Conservation (phyloP, 345 rosid species). For the Abelmoschus esculentus region DNA sequence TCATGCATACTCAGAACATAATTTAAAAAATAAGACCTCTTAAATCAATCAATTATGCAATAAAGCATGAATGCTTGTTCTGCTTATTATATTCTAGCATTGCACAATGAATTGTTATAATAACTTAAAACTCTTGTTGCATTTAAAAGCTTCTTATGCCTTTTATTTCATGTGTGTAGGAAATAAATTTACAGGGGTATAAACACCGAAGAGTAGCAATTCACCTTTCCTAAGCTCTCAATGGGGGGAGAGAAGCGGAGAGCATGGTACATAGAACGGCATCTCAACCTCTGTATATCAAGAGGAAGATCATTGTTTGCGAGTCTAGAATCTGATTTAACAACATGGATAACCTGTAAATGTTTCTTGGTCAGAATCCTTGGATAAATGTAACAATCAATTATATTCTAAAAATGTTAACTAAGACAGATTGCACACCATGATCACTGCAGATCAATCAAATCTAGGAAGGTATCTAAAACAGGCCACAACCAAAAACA, state of each 20-base stretch:
- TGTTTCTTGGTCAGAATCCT: not conserved
- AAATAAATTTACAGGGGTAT: not conserved
- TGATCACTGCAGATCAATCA: not conserved
- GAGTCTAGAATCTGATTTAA: slow-evolving; percentile 92
- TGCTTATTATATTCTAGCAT: slow-evolving; percentile 4
- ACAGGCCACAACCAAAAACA: not conserved
- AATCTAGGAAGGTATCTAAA: not conserved
- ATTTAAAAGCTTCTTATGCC: not conserved
- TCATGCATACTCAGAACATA: slow-evolving; percentile 90
- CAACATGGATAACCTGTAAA: slow-evolving; percentile 73
- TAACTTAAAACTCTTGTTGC: not conserved
- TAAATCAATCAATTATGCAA: slow-evolving; percentile 50
- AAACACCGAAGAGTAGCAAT: slow-evolving; percentile 3
- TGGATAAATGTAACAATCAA: not conserved
- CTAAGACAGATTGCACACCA: not conserved
- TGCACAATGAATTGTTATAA: not conserved
- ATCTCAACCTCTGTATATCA: slow-evolving; percentile 81
- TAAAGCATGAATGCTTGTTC: slow-evolving; percentile 13
- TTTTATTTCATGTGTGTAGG: not conserved
- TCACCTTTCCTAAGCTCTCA: slow-evolving; percentile 82
- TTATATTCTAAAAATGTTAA: not conserved
- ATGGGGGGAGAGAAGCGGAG: slow-evolving; percentile 73
- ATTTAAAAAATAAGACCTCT: slow-evolving; percentile 72
- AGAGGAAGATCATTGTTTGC: slow-evolving; percentile 84
- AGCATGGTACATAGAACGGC: slow-evolving; percentile 68